phyloP scores from a whole-genome alignment of 1,284 basidiomycete species.

The Thelephora terrestris region DNA sequence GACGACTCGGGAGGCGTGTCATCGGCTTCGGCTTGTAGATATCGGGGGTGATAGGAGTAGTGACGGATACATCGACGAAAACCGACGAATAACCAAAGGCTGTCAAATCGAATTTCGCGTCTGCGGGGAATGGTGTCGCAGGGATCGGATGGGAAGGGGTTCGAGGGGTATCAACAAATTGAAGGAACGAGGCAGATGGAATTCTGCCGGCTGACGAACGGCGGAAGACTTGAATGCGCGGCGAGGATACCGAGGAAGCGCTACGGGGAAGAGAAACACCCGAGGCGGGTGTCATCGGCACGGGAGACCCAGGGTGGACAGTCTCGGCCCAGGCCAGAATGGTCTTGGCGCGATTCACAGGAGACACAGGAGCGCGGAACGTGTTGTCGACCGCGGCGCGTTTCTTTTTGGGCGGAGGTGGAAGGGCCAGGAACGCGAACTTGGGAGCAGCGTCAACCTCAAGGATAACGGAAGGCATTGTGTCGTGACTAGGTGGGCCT shows the following conservation, averaged over 20 bases:
- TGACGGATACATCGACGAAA: slow-evolving; percentile 45
- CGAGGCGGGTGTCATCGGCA: slow-evolving; percentile 26
- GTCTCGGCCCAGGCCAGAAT: slow-evolving; percentile 48
- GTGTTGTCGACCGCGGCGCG: slow-evolving; percentile 18
- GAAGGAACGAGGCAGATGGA: slow-evolving; percentile 34
- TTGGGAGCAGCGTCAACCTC: slow-evolving; percentile 10
- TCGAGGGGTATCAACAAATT: slow-evolving; percentile 28
- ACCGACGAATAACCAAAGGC: slow-evolving; percentile 54
- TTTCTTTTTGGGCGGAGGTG: slow-evolving; percentile 23
- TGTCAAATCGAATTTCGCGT: slow-evolving; percentile 36
- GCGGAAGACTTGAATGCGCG: slow-evolving; percentile 17
- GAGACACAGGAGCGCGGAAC: slow-evolving; percentile 23
- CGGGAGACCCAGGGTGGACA: slow-evolving; percentile 60
- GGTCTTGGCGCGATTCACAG: neutral
- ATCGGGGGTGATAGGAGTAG: slow-evolving; percentile 31
- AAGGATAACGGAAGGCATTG: neutral
- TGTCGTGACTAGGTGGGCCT: neutral
- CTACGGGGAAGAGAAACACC: slow-evolving; percentile 27
- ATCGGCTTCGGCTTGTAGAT: slow-evolving; percentile 11
- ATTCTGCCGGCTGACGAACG: slow-evolving; percentile 18
- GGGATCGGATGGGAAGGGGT: slow-evolving; percentile 22
- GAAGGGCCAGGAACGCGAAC: slow-evolving; percentile 22
- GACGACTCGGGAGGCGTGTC: slow-evolving; percentile 8
- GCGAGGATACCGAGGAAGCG: slow-evolving; percentile 14
- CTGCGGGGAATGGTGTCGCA: slow-evolving; percentile 20